Evolutionary conservation across 2,329 filamentous ascomycete genomes (phyloP).

Genomic region (Neoarthrinium moseri): DNA sequence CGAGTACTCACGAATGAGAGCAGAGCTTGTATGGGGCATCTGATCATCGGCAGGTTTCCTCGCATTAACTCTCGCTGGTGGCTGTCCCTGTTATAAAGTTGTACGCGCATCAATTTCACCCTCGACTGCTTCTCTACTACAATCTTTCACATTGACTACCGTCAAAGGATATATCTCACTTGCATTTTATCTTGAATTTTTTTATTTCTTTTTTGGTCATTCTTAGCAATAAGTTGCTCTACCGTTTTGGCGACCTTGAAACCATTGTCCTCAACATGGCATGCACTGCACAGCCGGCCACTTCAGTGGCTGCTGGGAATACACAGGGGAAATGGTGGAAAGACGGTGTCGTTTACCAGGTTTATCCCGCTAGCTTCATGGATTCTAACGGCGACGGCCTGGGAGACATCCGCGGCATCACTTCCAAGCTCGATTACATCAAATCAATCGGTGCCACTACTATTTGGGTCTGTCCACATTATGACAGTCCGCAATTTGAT

Average conservation of each 20-base stretch:
- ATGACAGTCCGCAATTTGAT: conserved; percentile 49
- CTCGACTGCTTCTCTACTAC: too few species aligned
- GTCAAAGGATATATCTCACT: neutral
- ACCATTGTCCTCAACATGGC: neutral
- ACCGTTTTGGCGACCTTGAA: too few species aligned
- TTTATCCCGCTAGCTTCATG: conserved; percentile 8
- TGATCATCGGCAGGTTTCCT: neutral
- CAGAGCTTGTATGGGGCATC: neutral
- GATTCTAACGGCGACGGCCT: conserved; percentile 2
- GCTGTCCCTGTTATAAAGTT: too few species aligned
- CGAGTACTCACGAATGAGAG: neutral
- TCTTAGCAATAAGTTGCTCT: too few species aligned
- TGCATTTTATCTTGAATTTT: neutral
- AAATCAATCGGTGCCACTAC: conserved; percentile 49
- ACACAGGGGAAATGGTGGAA: conserved; percentile 6
- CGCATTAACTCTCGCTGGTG: too few species aligned
- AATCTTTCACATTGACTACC: too few species aligned
- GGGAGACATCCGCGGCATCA: conserved; percentile 43
- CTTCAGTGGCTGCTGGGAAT: neutral
- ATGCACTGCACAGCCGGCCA: neutral
- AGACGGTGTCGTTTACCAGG: conserved; percentile 8
- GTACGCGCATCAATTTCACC: neutral
- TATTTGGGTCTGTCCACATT: conserved; percentile 42
- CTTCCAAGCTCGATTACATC: conserved; percentile 52
- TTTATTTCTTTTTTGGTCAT: neutral